These are phyloP conservation scores for Inga leiocalycina DNA, from an alignment of 306 rosid species.

Conservation along the genomic window DNA sequence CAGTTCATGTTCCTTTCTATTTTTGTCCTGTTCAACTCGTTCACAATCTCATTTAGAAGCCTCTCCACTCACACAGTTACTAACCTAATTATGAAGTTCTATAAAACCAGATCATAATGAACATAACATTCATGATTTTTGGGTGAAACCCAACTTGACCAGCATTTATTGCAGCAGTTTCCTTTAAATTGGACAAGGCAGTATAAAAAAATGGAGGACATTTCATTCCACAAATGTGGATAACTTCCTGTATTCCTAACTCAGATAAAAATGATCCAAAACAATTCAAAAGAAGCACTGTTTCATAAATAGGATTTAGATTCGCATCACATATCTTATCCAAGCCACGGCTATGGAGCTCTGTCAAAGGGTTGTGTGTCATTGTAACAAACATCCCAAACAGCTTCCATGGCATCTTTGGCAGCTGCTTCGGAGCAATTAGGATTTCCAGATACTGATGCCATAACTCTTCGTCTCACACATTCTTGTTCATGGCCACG, in stretches of 20 bases:
- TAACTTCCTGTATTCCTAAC: neutral
- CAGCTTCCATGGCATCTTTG: constrained; percentile 87
- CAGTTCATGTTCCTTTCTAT: constrained; percentile 72
- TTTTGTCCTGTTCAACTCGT: constrained; percentile 64
- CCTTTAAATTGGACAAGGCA: constrained; percentile 69
- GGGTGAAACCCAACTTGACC: constrained; percentile 77
- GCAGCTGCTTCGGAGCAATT: constrained; percentile 63
- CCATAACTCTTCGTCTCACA: constrained; percentile 81
- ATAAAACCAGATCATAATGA: constrained; percentile 15
- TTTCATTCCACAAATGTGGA: neutral
- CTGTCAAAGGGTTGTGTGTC: constrained; percentile 81
- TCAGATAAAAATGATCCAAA: neutral
- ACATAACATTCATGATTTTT: constrained; percentile 50
- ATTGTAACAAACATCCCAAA: constrained; percentile 89
- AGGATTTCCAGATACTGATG: constrained; percentile 63
- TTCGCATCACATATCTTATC: no score
- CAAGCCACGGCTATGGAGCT: constrained; percentile 50
- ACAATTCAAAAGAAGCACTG: neutral
- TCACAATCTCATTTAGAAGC: constrained; percentile 67
- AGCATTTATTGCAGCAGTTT: constrained; percentile 70
- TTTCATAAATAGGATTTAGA: neutral
- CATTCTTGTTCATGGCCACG: constrained; percentile 89
- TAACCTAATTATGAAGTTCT: constrained; percentile 43
- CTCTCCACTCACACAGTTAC: constrained; percentile 67
- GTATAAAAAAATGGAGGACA: constrained; percentile 53